Evolutionary conservation across 176 grass and related monocot genomes (phyloP).

Genomic region (Poa annua): DNA sequence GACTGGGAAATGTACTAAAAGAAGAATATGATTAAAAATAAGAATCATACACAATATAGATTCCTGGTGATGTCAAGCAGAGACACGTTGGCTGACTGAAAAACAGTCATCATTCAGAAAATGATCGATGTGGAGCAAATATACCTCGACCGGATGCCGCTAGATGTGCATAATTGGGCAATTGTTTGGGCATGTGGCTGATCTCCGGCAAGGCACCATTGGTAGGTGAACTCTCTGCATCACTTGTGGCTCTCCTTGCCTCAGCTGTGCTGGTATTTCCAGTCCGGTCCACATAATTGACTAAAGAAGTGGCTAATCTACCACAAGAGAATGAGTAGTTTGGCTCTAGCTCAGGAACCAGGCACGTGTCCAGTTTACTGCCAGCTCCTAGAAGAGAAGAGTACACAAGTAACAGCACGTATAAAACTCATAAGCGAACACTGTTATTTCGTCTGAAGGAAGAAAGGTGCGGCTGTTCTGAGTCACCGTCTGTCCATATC

Average conservation of each 20-base stretch:
- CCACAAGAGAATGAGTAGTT: background rate
- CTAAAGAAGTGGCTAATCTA: background rate
- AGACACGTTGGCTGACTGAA: background rate
- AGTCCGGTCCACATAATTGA: background rate
- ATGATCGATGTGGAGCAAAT: background rate
- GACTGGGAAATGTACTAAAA: background rate
- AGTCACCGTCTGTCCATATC: background rate
- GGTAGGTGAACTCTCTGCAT: slow-evolving; percentile 15
- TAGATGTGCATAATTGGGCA: background rate
- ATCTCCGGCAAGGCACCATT: slow-evolving; percentile 4
- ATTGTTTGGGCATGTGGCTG: slow-evolving; percentile 10
- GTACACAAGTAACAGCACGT: slow-evolving; percentile 5
- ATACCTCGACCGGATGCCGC: background rate
- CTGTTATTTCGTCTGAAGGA: slow-evolving; percentile 9
- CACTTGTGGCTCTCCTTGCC: background rate
- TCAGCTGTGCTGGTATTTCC: background rate
- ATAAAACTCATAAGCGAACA: background rate
- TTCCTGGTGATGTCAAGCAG: background rate
- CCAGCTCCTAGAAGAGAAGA: background rate
- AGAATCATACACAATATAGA: background rate
- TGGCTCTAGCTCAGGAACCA: background rate
- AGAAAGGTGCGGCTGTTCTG: background rate
- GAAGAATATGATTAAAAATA: background rate
- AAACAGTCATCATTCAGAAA: background rate
- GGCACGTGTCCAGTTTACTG: slow-evolving; percentile 10